phyloP scores from a whole-genome alignment of 2,329 filamentous ascomycete genomes.

The Rugonectria rugulosa region DNA sequence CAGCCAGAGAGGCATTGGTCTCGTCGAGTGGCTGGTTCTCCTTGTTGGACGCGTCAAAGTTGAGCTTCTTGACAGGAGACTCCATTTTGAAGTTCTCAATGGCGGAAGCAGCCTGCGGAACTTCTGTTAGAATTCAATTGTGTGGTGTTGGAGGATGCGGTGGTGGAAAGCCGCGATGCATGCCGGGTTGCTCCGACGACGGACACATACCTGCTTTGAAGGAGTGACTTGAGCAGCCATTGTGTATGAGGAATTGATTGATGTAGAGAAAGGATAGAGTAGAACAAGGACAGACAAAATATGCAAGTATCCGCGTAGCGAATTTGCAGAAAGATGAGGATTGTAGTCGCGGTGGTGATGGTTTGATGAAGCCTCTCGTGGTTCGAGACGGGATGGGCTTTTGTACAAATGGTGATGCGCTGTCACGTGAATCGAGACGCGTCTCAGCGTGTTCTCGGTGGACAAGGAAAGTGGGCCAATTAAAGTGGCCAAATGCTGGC shows the following conservation, averaged over 20 bases:
- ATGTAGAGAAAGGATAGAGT: slow-evolving; percentile 8
- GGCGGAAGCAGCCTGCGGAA: slow-evolving; percentile 78
- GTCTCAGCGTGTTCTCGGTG: slow-evolving; percentile 43
- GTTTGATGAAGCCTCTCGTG: slow-evolving; percentile 23
- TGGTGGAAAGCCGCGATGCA: slow-evolving; percentile 6
- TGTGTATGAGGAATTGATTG: slow-evolving; percentile 43
- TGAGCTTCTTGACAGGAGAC: slow-evolving; percentile 88
- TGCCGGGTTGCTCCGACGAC: slow-evolving; percentile 29
- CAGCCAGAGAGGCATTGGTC: slow-evolving; percentile 58
- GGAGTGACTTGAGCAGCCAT: slow-evolving; percentile 79
- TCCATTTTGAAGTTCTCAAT: slow-evolving; percentile 93
- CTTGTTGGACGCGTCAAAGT: slow-evolving; percentile 78
- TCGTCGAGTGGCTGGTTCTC: slow-evolving; percentile 74
- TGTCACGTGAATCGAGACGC: slow-evolving; percentile 49
- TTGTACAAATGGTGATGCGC: slow-evolving; percentile 47
- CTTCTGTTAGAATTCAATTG: slow-evolving; percentile 42
- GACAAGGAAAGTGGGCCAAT: slow-evolving; percentile 36
- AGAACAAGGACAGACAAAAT: slow-evolving; percentile 24
- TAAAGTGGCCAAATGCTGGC: slow-evolving; percentile 29
- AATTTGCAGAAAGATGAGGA: slow-evolving; percentile 20
- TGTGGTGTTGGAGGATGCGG: background rate
- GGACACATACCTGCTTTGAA: slow-evolving; percentile 63
- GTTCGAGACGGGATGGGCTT: slow-evolving; percentile 45
- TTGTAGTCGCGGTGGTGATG: slow-evolving; percentile 42
- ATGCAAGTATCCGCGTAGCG: slow-evolving; percentile 30